Evolutionary conservation across 495 filamentous ascomycete species (phyloP).

Genomic region (Beverwykella pulmonaria): DNA sequence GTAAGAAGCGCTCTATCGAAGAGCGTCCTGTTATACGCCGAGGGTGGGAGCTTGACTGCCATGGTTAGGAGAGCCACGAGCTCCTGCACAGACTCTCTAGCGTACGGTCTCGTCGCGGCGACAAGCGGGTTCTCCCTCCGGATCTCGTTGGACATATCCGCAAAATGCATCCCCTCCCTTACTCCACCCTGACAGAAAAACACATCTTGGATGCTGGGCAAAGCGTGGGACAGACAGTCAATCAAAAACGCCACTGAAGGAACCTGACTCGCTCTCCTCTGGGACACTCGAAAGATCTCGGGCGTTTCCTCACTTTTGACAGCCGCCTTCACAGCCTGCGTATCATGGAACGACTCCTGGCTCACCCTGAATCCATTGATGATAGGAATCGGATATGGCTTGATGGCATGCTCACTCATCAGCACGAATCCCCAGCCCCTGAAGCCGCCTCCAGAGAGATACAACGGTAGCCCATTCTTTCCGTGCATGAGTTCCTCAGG

Average conservation of each 20-base stretch:
- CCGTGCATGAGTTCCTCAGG: slow-evolving; percentile 53
- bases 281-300: slow-evolving; percentile 78
- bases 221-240: slow-evolving; percentile 65
- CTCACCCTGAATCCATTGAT: slow-evolving; percentile 78
- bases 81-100: slow-evolving; percentile 47
- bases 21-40: slow-evolving; percentile 21
- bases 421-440: slow-evolving; percentile 87
- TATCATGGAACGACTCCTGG: slow-evolving; percentile 63
- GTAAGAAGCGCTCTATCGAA: slow-evolving; percentile 9
- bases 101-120: slow-evolving; percentile 59
- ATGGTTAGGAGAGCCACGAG: slow-evolving; percentile 51
- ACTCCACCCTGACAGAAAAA: slow-evolving; percentile 85
- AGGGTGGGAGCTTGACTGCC: slow-evolving; percentile 46
- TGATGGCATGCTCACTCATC: slow-evolving; percentile 64
- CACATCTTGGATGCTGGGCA: slow-evolving; percentile 71
- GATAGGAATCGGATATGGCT: slow-evolving; percentile 80
- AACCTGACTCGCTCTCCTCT: slow-evolving; percentile 76
- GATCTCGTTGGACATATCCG: slow-evolving; percentile 60
- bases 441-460: slow-evolving; percentile 89
- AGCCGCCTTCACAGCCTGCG: slow-evolving; percentile 58
- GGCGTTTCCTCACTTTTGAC: slow-evolving; percentile 48
- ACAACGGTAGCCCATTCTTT: slow-evolving; percentile 65
- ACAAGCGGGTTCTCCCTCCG: slow-evolving; percentile 67
- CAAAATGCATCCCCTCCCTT: slow-evolving; percentile 77
- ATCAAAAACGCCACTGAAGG: slow-evolving; percentile 82